phyloP scores from a whole-genome alignment of 768 basidiomycete genomes.

The Dacryopinax primogenitus region DNA sequence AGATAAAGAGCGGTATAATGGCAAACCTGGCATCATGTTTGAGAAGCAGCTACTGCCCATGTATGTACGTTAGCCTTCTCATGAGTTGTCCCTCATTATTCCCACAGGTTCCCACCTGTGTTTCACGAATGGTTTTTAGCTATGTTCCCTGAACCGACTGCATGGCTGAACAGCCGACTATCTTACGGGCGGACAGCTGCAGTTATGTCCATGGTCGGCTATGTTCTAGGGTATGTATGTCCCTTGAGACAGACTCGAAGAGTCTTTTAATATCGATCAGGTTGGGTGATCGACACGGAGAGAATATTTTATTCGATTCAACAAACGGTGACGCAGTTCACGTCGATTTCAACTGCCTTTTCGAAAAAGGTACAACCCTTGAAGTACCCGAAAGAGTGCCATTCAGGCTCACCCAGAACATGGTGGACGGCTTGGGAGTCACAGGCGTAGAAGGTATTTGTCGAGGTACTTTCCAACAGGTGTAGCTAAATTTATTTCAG shows the following conservation, averaged over 20 bases:
- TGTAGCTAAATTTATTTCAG: too few relatives aligned
- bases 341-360: conserved; percentile 95
- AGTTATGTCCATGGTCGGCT: conserved; percentile 98
- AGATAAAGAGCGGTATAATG: conserved; percentile 39
- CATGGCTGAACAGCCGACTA: conserved; percentile 83
- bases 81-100: neutral
- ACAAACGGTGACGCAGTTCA: conserved; percentile 86
- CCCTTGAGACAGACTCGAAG: neutral
- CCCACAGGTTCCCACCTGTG: conserved; percentile 59
- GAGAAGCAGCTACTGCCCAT: conserved; percentile 39
- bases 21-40: conserved; percentile 33
- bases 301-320: conserved; percentile 86
- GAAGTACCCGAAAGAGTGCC: conserved; percentile 87
- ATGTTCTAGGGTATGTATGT: conserved; percentile 69
- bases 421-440: conserved; percentile 84
- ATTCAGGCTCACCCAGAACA: conserved; percentile 85
- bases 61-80: conserved; percentile 32
- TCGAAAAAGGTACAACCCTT: conserved; percentile 84
- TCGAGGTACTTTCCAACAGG: too few relatives aligned
- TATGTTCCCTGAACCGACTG: conserved; percentile 90
- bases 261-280: conserved; percentile 30
- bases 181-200: conserved; percentile 80
- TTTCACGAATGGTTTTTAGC: conserved; percentile 97
- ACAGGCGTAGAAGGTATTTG: conserved; percentile 80
- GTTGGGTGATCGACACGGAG: conserved; percentile 94